Conservation (phyloP, 805 yeast species). For the Kodamaea lidongshanica region DNA sequence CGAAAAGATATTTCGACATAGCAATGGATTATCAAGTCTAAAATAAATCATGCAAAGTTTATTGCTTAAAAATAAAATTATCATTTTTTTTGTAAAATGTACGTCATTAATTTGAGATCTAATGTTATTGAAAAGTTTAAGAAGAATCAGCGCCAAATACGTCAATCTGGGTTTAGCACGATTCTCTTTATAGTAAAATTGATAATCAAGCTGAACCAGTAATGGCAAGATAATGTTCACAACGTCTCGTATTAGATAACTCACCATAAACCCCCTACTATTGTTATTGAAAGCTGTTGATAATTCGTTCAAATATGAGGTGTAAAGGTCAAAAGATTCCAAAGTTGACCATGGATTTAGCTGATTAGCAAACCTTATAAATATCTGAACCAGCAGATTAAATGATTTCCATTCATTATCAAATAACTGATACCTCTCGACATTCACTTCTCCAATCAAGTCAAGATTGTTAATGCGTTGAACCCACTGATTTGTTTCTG, state of each 20-base stretch:
- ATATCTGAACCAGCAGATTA: conserved; percentile 39
- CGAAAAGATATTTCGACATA: conserved; percentile 57
- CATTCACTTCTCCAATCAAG: conserved; percentile 10
- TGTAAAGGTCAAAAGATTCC: conserved; percentile 50
- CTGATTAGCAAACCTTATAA: conserved; percentile 43
- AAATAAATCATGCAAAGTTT: conserved; percentile 53
- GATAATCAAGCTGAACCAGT: conserved; percentile 32
- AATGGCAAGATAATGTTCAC: conserved; percentile 40
- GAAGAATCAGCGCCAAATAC: conserved; percentile 47
- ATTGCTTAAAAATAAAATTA: conserved; percentile 49
- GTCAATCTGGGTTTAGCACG: conserved; percentile 40
- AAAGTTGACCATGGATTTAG: conserved; percentile 48
- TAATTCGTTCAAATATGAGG: conserved; percentile 41
- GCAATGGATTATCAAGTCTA: conserved; percentile 46
- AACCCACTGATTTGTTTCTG: conserved; percentile 21
- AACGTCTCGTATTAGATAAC: conserved; percentile 30
- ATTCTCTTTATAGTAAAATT: conserved; percentile 38
- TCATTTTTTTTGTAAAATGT: conserved; percentile 38
- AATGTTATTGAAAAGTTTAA: conserved; percentile 56
- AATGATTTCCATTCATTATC: conserved; percentile 43
- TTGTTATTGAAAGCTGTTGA: conserved; percentile 46
- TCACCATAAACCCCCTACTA: conserved; percentile 32
- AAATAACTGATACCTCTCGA: conserved; percentile 20
- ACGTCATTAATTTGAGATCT: conserved; percentile 41
- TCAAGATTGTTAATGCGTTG: conserved; percentile 17